Evolutionary conservation across 371 early-diverging fungal species (phyloP).

Genomic region (Rhizopus stolonifer): DNA sequence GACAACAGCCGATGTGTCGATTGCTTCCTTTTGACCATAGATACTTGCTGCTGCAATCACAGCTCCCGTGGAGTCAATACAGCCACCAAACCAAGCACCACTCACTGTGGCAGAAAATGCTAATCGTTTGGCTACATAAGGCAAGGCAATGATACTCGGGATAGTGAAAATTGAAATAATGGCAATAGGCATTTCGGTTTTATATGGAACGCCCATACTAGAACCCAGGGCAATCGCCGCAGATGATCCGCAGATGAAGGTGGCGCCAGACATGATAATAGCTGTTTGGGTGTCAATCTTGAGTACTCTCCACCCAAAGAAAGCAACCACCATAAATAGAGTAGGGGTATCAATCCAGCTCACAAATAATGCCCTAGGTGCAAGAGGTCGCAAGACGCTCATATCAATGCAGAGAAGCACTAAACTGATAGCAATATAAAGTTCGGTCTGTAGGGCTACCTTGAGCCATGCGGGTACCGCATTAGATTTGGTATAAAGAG

Average conservation of each 20-base stretch:
- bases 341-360: slow-evolving; percentile 65
- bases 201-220: slow-evolving; percentile 56
- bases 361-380: slow-evolving; percentile 62
- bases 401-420: slow-evolving; percentile 64
- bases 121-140: slow-evolving; percentile 55
- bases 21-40: slow-evolving; percentile 54
- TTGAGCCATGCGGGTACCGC: slow-evolving; percentile 55
- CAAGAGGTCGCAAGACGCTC: slow-evolving; percentile 49
- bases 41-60: slow-evolving; percentile 68
- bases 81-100: slow-evolving; percentile 70
- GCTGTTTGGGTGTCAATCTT: slow-evolving; percentile 58
- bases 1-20: slow-evolving; percentile 60
- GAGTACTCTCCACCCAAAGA: slow-evolving; percentile 49
- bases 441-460: slow-evolving; percentile 60
- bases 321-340: slow-evolving; percentile 56
- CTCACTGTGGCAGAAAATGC: slow-evolving; percentile 44
- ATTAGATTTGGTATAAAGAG: slow-evolving; percentile 32
- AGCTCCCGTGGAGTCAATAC: slow-evolving; percentile 66
- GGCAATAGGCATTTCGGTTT: slow-evolving; percentile 63
- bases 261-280: slow-evolving; percentile 64
- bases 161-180: slow-evolving; percentile 67
- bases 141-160: slow-evolving; percentile 64
- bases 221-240: slow-evolving; percentile 63
- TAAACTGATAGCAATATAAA: slow-evolving; percentile 62
- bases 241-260: slow-evolving; percentile 65